These are phyloP conservation scores for Lizanozyma gosingica DNA, from an alignment of 1,139 yeast genomes.

Conservation along the genomic window DNA sequence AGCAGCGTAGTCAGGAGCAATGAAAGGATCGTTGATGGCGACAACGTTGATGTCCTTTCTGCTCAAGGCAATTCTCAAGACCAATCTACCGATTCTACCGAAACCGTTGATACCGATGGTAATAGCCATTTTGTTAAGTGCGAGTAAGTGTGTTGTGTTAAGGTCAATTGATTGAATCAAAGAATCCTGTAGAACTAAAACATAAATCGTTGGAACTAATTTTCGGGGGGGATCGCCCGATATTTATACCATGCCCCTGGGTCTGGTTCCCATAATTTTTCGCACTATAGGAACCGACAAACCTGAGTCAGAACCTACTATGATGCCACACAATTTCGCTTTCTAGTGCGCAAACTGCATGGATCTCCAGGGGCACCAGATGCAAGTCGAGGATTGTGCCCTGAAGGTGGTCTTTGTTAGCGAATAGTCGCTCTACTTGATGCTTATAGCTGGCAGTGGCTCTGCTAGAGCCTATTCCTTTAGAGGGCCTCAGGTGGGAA, in stretches of 20 bases:
- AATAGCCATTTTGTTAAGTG: slow-evolving; percentile 26
- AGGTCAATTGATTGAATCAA: background rate
- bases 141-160: background rate
- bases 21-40: slow-evolving; percentile 80
- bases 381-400: too few relatives aligned
- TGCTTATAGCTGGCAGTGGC: too few relatives aligned
- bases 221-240: background rate
- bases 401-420: too few relatives aligned
- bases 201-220: background rate
- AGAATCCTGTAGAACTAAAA: background rate
- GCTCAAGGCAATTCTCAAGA: slow-evolving; percentile 65
- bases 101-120: slow-evolving; percentile 79
- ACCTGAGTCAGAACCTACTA: too few relatives aligned
- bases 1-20: slow-evolving; percentile 74
- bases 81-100: slow-evolving; percentile 85
- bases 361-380: too few relatives aligned
- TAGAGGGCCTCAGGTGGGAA: too few relatives aligned
- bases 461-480: too few relatives aligned
- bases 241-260: background rate
- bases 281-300: too few relatives aligned
- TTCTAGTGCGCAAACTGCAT: too few relatives aligned
- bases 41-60: slow-evolving; percentile 69
- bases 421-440: too few relatives aligned
- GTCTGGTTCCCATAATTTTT: background rate
- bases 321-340: too few relatives aligned